Evolutionary conservation across 2,329 filamentous ascomycete genomes (phyloP).

Genomic region (Pseudocercospora cruenta): DNA sequence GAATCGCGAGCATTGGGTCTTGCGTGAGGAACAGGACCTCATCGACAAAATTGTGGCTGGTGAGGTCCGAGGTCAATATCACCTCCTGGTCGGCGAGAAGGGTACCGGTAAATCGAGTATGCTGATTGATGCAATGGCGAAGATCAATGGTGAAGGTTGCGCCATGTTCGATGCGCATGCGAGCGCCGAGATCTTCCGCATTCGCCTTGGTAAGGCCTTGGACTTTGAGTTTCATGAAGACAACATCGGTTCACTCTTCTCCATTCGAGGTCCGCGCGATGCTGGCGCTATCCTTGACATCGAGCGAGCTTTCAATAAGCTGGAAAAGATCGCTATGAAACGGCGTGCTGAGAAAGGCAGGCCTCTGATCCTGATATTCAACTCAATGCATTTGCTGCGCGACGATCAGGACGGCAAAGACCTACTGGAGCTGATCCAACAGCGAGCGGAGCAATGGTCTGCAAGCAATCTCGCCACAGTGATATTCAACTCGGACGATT

Average conservation of each 20-base stretch:
- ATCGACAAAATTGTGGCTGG: slow-evolving; percentile 86
- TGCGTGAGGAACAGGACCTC: slow-evolving; percentile 76
- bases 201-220: slow-evolving; percentile 81
- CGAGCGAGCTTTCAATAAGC: slow-evolving; percentile 93
- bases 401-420: slow-evolving; percentile 94
- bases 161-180: slow-evolving; percentile 97
- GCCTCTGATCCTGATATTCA: slow-evolving; percentile 90
- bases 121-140: slow-evolving; percentile 93
- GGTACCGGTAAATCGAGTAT: slow-evolving; percentile 96
- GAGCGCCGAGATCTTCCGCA: slow-evolving; percentile 91
- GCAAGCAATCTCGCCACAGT: slow-evolving; percentile 86
- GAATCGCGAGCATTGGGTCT: slow-evolving; percentile 77
- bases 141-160: slow-evolving; percentile 83
- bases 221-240: slow-evolving; percentile 98
- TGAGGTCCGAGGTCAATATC: slow-evolving; percentile 76
- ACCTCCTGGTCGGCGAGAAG: slow-evolving; percentile 91
- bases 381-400: slow-evolving; percentile 86
- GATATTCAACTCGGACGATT: slow-evolving; percentile 96
- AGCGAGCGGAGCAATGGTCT: slow-evolving; percentile 95
- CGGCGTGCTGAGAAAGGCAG: slow-evolving; percentile 64
- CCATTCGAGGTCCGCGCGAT: slow-evolving; percentile 87
- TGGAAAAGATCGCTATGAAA: slow-evolving; percentile 89
- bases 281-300: slow-evolving; percentile 92
- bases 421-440: slow-evolving; percentile 90
- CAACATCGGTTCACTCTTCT: slow-evolving; percentile 95